Evolutionary conservation across 768 basidiomycete species (phyloP).

Genomic region (Mycena rosella): DNA sequence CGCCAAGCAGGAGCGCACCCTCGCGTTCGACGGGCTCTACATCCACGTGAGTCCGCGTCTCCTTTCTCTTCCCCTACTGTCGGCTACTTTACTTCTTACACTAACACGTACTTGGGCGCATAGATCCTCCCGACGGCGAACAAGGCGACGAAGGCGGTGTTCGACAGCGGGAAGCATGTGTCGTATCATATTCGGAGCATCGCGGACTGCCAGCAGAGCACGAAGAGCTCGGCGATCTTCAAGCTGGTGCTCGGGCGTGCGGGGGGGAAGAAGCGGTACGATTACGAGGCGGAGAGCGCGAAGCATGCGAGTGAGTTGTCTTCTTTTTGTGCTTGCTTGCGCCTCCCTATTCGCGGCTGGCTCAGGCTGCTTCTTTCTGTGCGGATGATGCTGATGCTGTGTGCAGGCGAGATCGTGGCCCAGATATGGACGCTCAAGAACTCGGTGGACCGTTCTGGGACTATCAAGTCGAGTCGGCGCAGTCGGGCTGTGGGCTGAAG

Average conservation of each 20-base stretch:
- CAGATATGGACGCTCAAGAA: conserved; percentile 74
- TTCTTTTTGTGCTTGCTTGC: not conserved
- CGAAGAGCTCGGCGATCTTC: conserved; percentile 85
- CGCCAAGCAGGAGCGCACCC: conserved; percentile 87
- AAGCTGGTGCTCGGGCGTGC: conserved; percentile 85
- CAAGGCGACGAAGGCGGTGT: conserved; percentile 80
- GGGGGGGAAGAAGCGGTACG: conserved; percentile 89
- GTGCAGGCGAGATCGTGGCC: conserved; percentile 80
- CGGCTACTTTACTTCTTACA: conserved; percentile 32
- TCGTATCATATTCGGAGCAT: conserved; percentile 95
- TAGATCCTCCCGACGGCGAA: conserved; percentile 92
- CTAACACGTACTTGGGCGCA: too few relatives aligned
- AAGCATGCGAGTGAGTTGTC: conserved; percentile 76
- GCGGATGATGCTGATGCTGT: conserved; percentile 6
- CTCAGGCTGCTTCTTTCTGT: too few relatives aligned
- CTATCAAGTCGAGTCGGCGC: conserved; percentile 70
- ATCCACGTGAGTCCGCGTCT: conserved; percentile 78
- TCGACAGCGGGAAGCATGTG: conserved; percentile 90
- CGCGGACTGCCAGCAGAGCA: conserved; percentile 84
- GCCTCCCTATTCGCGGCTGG: too few relatives aligned
- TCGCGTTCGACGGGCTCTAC: conserved; percentile 96
- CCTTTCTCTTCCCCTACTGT: not conserved
- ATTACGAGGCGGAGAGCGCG: conserved; percentile 94
- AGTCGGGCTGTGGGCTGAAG: conserved; percentile 68
- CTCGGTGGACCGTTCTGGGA: conserved; percentile 68